These are phyloP conservation scores for Monilinia laxa DNA, from an alignment of 2,329 filamentous ascomycete species.

Conservation along the genomic window DNA sequence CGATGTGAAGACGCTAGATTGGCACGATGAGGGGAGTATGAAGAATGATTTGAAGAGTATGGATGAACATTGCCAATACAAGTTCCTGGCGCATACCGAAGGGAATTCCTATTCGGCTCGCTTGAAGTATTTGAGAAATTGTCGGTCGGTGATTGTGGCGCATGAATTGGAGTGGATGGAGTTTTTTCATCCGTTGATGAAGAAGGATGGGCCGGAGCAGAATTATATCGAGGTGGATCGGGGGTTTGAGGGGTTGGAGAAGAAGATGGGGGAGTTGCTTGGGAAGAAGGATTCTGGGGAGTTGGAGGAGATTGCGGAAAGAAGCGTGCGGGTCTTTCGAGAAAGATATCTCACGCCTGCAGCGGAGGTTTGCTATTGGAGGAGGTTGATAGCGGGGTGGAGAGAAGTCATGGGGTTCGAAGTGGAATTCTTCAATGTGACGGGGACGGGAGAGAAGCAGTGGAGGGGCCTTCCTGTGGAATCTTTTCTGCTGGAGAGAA, in stretches of 20 bases:
- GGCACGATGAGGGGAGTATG: conserved; percentile 21
- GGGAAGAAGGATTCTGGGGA: conserved; percentile 43
- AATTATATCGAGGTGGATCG: conserved; percentile 18
- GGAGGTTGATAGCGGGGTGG: conserved; percentile 49
- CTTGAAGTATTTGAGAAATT: conserved; percentile 19
- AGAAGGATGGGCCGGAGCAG: conserved; percentile 48
- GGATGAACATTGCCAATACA: conserved; percentile 21
- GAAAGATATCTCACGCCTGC: conserved; percentile 50
- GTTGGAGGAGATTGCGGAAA: conserved; percentile 37
- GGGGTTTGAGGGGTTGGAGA: conserved; percentile 45
- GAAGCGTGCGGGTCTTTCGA: conserved; percentile 32
- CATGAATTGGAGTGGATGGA: conserved; percentile 23
- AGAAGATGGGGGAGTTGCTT: conserved; percentile 43
- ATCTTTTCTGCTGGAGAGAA: conserved; percentile 21
- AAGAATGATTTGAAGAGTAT: conserved; percentile 20
- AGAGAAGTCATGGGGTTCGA: conserved; percentile 30
- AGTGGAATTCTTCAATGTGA: conserved; percentile 18
- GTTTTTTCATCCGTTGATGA: conserved; percentile 22
- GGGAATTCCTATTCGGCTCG: conserved; percentile 12
- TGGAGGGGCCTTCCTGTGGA: conserved; percentile 18
- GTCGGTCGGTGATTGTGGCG: conserved; percentile 18
- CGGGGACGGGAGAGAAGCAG: neutral
- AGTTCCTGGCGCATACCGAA: conserved; percentile 20
- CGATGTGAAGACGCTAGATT: conserved; percentile 43
- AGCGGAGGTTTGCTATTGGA: conserved; percentile 54